These are phyloP conservation scores for Aureobasidium mangrovei DNA, from an alignment of 2,329 filamentous ascomycete genomes.

Conservation along the genomic window DNA sequence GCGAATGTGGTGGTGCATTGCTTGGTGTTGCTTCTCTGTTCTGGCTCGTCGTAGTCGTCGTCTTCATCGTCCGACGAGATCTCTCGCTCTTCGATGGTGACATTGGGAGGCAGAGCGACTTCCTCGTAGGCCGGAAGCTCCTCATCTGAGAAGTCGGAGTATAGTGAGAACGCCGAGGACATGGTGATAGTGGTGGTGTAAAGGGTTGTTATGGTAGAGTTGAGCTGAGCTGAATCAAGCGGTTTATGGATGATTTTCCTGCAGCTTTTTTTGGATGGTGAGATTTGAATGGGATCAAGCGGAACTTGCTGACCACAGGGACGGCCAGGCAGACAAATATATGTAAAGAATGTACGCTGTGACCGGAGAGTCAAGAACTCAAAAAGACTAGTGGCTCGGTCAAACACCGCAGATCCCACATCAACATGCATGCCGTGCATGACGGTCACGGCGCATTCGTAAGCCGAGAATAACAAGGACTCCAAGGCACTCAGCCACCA, in stretches of 20 bases:
- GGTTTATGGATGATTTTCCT: not conserved
- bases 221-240: not conserved
- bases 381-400: constrained; percentile 5
- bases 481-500: constrained; percentile 2
- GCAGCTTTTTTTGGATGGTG: too few species aligned
- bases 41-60: not conserved
- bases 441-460: constrained; percentile 9
- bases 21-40: not conserved
- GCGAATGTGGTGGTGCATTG: constrained; percentile 3
- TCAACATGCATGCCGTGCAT: not conserved
- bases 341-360: constrained; percentile 1
- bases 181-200: not conserved
- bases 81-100: constrained; percentile 5
- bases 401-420: constrained; percentile 7
- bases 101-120: not conserved
- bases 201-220: not conserved
- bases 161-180: constrained; percentile 3
- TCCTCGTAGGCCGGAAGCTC: constrained; percentile 9
- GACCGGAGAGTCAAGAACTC: constrained; percentile 3
- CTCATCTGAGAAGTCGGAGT: not conserved
- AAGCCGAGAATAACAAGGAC: constrained; percentile 3
- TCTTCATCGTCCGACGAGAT: constrained; percentile 1
- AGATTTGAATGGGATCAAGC: not conserved
- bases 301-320: constrained; percentile 3
- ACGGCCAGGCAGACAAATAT: constrained; percentile 9